These are phyloP conservation scores for Fusarium musae DNA, from an alignment of 2,329 filamentous ascomycete species.

Conservation along the genomic window DNA sequence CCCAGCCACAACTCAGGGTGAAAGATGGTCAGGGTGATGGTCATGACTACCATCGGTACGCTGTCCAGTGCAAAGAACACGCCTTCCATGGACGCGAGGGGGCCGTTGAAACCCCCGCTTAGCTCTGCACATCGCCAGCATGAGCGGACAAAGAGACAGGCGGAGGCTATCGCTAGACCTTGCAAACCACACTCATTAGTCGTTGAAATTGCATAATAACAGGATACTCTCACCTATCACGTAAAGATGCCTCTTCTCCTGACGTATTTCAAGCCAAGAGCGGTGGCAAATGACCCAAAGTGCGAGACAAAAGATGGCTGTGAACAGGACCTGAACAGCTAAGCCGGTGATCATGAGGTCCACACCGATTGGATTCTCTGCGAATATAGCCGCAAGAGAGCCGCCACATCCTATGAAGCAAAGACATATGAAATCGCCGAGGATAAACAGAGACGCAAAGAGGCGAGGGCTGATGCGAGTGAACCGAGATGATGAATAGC, in stretches of 20 bases:
- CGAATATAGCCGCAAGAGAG: background rate
- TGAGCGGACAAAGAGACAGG: background rate
- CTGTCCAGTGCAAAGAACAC: background rate
- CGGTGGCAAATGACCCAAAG: background rate
- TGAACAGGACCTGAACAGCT: slow-evolving; percentile 1
- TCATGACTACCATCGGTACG: background rate
- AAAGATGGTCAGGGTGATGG: background rate
- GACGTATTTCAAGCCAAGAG: background rate
- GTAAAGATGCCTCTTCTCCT: background rate
- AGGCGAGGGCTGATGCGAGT: background rate
- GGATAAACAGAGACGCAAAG: background rate
- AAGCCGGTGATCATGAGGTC: background rate
- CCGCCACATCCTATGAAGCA: background rate
- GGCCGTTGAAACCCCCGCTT: background rate
- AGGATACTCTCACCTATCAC: background rate
- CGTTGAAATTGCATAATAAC: too few relatives aligned
- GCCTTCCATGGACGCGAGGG: background rate
- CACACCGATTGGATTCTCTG: background rate
- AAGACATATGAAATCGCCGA: background rate
- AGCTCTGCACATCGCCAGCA: slow-evolving; percentile 3
- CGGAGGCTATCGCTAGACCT: background rate
- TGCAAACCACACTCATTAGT: background rate
- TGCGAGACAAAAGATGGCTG: background rate
- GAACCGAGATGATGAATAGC: background rate
- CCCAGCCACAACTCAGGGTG: background rate